phyloP scores from a whole-genome alignment of 2,329 filamentous ascomycete genomes.

The Ophiostoma sp. region DNA sequence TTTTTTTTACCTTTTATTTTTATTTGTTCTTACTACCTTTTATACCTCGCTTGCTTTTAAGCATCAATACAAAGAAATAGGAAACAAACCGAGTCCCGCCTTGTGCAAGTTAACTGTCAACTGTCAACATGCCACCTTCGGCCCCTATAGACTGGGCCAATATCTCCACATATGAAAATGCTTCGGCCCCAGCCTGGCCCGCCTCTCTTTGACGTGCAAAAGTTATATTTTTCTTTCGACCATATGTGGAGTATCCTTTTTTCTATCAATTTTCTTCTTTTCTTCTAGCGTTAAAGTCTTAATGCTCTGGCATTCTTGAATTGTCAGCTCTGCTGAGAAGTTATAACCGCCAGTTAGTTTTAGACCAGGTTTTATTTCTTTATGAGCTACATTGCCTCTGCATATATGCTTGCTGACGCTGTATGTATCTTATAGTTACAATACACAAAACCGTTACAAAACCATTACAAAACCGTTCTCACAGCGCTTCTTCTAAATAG shows the following conservation, averaged over 20 bases:
- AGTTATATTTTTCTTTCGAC: neutral
- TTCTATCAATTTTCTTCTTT: neutral
- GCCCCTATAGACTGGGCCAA: neutral
- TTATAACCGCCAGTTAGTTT: too few relatives aligned
- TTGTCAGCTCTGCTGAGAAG: too few relatives aligned
- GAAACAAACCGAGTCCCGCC: neutral
- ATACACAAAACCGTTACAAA: too few relatives aligned
- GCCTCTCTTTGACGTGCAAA: neutral
- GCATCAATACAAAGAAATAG: constrained; percentile 9
- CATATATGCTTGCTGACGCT: too few relatives aligned
- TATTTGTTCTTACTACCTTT: constrained; percentile 15
- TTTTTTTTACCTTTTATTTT: constrained; percentile 2
- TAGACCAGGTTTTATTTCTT: too few relatives aligned
- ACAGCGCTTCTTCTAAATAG: too few relatives aligned
- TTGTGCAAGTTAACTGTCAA: neutral
- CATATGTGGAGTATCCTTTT: neutral
- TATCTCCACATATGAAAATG: neutral
- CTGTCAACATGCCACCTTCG: neutral
- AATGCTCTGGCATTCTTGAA: too few relatives aligned
- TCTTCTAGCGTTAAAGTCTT: too few relatives aligned
- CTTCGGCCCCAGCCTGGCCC: neutral
- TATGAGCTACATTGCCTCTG: too few relatives aligned
- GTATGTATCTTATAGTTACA: too few relatives aligned
- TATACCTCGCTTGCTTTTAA: constrained; percentile 19
- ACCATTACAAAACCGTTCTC: too few relatives aligned